A percentile compares a stretch with the other conserved stretches of the same genome.
These are phyloP conservation scores for Mucor mucedo DNA, from an alignment of 371 early-diverging fungal species.

Conservation along the genomic window DNA sequence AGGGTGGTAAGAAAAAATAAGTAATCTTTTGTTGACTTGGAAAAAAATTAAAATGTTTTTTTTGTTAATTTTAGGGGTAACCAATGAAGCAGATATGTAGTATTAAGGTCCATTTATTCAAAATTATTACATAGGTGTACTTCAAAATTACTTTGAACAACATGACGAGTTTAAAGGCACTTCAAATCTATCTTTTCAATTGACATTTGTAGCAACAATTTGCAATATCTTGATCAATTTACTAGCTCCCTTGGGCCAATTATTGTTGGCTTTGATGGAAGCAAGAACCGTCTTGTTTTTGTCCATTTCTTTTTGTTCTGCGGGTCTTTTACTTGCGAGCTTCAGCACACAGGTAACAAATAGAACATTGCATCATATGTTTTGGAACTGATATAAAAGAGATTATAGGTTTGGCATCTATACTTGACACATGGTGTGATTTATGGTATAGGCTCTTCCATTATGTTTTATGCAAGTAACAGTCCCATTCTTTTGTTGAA, in stretches of 20 bases:
- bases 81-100: too few relatives aligned
- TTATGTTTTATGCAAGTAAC: conserved; percentile 38
- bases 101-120: too few relatives aligned
- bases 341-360: conserved; percentile 32
- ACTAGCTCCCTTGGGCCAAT: conserved; percentile 35
- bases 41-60: not conserved
- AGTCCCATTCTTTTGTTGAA: not conserved
- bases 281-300: conserved; percentile 30
- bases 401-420: conserved; percentile 39
- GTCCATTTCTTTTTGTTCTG: conserved; percentile 25
- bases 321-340: conserved; percentile 40
- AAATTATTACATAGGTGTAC: conserved; percentile 10
- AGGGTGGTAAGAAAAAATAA: conserved; percentile 33
- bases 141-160: conserved; percentile 37
- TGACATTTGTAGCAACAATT: conserved; percentile 43
- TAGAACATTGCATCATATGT: not conserved
- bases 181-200: conserved; percentile 18
- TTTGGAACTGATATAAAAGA: not conserved
- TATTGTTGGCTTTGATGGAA: conserved; percentile 25
- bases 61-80: too few relatives aligned
- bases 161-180: conserved; percentile 3
- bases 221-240: conserved; percentile 36
- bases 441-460: conserved; percentile 54
- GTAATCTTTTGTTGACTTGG: not conserved
- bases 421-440: conserved; percentile 40